Conservation (phyloP, 306 rosid species). For the Lathyrus sativus region DNA sequence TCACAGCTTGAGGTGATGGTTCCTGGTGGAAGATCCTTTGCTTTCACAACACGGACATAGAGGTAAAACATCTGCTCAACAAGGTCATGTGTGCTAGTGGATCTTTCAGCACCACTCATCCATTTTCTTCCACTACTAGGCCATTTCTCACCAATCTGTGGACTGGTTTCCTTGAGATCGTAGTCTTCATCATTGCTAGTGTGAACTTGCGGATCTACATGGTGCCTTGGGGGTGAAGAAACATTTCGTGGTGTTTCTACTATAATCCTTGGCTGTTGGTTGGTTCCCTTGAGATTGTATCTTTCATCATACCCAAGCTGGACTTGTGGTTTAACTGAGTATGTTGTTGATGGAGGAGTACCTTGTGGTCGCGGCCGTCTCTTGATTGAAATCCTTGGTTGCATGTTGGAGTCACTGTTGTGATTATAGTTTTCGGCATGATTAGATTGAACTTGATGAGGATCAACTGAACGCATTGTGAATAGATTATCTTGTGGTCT, state of each 20-base stretch:
- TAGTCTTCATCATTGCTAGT: constrained; percentile 46
- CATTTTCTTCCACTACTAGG: constrained; percentile 56
- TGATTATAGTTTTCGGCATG: constrained; percentile 50
- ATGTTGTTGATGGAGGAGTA: constrained; percentile 31
- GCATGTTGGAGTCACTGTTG: constrained; percentile 54
- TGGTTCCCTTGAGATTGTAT: constrained; percentile 60
- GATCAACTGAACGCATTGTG: constrained; percentile 47
- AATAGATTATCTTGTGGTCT: constrained; percentile 52
- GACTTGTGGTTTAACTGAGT: constrained; percentile 44
- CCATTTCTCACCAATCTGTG: constrained; percentile 64
- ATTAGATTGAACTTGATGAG: constrained; percentile 39
- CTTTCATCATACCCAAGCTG: constrained; percentile 45
- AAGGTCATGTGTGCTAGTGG: constrained; percentile 64
- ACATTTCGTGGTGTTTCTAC: constrained; percentile 54
- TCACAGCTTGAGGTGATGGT: constrained; percentile 65
- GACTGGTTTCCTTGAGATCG: constrained; percentile 55
- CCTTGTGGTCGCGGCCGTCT: constrained; percentile 49
- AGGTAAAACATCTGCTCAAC: constrained; percentile 83
- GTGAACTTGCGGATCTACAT: constrained; percentile 30
- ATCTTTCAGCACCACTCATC: constrained; percentile 61
- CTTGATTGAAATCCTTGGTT: constrained; percentile 51
- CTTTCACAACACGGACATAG: constrained; percentile 74
- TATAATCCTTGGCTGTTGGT: constrained; percentile 56
- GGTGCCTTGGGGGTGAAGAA: constrained; percentile 48
- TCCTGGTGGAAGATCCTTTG: constrained; percentile 73